phyloP scores from a whole-genome alignment of 192 early-diverging fungal genomes.

The Coemansia sp. region DNA sequence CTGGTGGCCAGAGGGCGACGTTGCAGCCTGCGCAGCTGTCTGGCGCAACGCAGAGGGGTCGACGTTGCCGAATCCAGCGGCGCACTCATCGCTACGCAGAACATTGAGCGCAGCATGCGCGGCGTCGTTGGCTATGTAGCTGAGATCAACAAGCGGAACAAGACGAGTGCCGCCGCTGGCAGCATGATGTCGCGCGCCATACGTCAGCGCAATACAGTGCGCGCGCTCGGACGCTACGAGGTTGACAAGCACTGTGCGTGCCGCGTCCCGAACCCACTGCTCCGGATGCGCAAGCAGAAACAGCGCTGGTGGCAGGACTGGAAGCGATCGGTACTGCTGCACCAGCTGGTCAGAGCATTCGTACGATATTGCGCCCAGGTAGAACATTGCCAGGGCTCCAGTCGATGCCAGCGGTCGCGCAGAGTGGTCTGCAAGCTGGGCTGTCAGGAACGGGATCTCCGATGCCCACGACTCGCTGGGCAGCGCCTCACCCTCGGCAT shows the following conservation, averaged over 20 bases:
- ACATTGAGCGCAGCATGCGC: slow-evolving; percentile 35
- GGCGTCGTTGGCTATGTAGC: slow-evolving; percentile 24
- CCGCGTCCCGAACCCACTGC: slow-evolving; percentile 43
- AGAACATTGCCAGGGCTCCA: slow-evolving; percentile 35
- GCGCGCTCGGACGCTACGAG: slow-evolving; percentile 37
- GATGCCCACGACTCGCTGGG: slow-evolving; percentile 31
- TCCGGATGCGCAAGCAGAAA: slow-evolving; percentile 46
- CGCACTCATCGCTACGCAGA: slow-evolving; percentile 40
- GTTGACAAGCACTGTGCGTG: slow-evolving; percentile 43
- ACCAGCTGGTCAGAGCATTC: slow-evolving; percentile 33
- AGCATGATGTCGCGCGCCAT: background rate
- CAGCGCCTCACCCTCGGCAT: slow-evolving; percentile 11
- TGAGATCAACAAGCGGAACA: background rate
- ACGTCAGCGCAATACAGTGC: slow-evolving; percentile 11
- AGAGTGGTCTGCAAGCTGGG: background rate
- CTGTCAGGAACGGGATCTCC: slow-evolving; percentile 22
- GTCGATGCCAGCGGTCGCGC: slow-evolving; percentile 24
- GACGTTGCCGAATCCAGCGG: slow-evolving; percentile 44
- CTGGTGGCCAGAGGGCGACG: background rate
- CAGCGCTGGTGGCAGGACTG: slow-evolving; percentile 29
- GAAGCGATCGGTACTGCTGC: slow-evolving; percentile 15
- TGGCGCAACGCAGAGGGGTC: slow-evolving; percentile 1
- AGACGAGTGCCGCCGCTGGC: background rate
- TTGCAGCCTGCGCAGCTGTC: background rate
- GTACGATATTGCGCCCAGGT: slow-evolving; percentile 44